A percentile compares a stretch with the other conserved stretches of the same genome.
phyloP scores from a whole-genome alignment of 805 yeast genomes.

The Candida chauliodis region DNA sequence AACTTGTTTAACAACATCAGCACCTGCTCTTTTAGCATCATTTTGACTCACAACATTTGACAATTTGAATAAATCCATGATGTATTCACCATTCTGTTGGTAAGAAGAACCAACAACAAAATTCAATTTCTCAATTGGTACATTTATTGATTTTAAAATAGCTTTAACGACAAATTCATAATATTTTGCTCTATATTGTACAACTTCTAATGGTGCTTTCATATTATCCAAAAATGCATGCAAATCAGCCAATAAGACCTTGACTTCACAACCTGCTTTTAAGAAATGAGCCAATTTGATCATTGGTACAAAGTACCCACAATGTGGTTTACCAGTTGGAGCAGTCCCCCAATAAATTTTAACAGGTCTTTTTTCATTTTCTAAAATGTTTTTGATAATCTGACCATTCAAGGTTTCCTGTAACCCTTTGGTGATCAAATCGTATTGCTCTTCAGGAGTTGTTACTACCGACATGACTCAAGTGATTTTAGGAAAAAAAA shows the following conservation, averaged over 20 bases:
- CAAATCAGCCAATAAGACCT: slow-evolving; percentile 86
- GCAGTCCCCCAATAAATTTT: slow-evolving; percentile 99
- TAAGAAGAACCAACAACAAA: slow-evolving; percentile 89
- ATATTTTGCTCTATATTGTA: slow-evolving; percentile 82
- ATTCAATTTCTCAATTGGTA: slow-evolving; percentile 82
- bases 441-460: slow-evolving; percentile 60
- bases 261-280: slow-evolving; percentile 94
- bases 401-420: slow-evolving; percentile 91
- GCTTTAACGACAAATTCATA: slow-evolving; percentile 83
- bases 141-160: slow-evolving; percentile 79
- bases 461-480: slow-evolving; percentile 18
- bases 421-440: slow-evolving; percentile 75
- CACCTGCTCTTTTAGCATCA: slow-evolving; percentile 98
- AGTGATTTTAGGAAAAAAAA: no score
- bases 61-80: slow-evolving; percentile 84
- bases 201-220: slow-evolving; percentile 96
- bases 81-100: slow-evolving; percentile 73
- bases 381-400: slow-evolving; percentile 79
- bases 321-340: slow-evolving; percentile 97
- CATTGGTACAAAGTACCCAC: slow-evolving; percentile 99
- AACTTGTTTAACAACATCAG: slow-evolving; percentile 98
- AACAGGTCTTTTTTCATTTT: slow-evolving; percentile 75
- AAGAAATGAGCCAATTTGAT: slow-evolving; percentile 91
- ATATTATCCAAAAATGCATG: slow-evolving; percentile 97
- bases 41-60: slow-evolving; percentile 86